Conservation (phyloP, 192 early-diverging fungal genomes). For the Podila minutissima region DNA sequence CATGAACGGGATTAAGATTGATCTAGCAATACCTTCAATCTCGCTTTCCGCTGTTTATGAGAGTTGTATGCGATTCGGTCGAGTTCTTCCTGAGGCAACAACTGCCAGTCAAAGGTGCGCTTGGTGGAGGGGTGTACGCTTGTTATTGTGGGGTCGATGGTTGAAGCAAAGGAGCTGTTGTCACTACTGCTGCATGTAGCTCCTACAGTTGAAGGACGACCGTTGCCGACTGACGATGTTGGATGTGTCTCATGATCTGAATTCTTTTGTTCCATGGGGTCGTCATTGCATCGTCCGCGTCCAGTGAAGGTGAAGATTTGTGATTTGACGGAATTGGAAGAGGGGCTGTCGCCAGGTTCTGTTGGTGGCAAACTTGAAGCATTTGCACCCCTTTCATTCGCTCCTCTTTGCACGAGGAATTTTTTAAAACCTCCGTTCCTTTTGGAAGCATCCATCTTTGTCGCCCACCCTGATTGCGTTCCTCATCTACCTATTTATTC, state of each 20-base stretch:
- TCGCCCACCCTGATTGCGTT: no score
- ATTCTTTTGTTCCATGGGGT: background rate
- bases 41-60: conserved; percentile 14
- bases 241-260: background rate
- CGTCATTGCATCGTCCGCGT: conserved; percentile 1
- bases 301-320: no score
- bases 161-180: background rate
- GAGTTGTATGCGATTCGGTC: conserved; percentile 29
- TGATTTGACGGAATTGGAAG: no score
- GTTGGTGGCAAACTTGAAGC: background rate
- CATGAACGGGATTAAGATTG: background rate
- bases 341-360: background rate
- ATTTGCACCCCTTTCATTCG: background rate
- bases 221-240: background rate
- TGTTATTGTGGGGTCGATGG: background rate
- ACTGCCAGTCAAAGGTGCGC: conserved; percentile 19
- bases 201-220: background rate
- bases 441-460: no score
- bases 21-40: conserved; percentile 10
- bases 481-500: no score
- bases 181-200: background rate
- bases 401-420: no score
- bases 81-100: conserved; percentile 15
- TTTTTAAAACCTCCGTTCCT: no score
- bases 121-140: background rate